phyloP scores from a whole-genome alignment of 345 rosid genomes.

The Moringa oleifera region DNA sequence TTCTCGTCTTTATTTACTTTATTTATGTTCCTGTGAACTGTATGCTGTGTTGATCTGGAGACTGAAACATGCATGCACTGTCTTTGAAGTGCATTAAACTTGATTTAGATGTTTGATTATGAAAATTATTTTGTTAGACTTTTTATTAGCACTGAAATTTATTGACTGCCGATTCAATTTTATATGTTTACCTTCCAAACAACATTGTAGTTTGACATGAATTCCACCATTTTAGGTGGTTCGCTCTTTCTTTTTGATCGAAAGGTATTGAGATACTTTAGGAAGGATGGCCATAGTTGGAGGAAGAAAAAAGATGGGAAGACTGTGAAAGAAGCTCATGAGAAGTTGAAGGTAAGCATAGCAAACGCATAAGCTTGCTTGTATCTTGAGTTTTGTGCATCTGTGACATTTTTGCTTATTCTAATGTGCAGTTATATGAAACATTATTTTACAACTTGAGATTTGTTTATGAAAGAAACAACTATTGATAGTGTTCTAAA shows the following conservation, averaged over 20 bases:
- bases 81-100: neutral
- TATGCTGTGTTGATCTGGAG: too few species aligned
- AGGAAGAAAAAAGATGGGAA: slow-evolving; percentile 89
- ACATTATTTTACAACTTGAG: neutral
- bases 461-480: neutral
- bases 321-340: slow-evolving; percentile 90
- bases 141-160: too few species aligned
- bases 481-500: neutral
- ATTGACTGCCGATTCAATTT: neutral
- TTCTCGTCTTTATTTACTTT: neutral
- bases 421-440: neutral
- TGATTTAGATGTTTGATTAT: neutral
- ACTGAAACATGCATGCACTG: neutral
- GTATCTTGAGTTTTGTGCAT: neutral
- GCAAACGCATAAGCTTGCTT: neutral
- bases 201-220: slow-evolving; percentile 16
- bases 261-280: slow-evolving; percentile 84
- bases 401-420: too few species aligned
- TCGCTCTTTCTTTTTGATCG: slow-evolving; percentile 90
- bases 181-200: neutral
- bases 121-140: neutral
- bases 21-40: too few species aligned
- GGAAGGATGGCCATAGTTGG: slow-evolving; percentile 94
- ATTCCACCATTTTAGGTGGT: slow-evolving; percentile 58
- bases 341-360: slow-evolving; percentile 62